Evolutionary conservation across 805 yeast genomes (phyloP), one percentile per base, ranked within the genome.

Genomic region (Candida sanyiensis): DNA sequence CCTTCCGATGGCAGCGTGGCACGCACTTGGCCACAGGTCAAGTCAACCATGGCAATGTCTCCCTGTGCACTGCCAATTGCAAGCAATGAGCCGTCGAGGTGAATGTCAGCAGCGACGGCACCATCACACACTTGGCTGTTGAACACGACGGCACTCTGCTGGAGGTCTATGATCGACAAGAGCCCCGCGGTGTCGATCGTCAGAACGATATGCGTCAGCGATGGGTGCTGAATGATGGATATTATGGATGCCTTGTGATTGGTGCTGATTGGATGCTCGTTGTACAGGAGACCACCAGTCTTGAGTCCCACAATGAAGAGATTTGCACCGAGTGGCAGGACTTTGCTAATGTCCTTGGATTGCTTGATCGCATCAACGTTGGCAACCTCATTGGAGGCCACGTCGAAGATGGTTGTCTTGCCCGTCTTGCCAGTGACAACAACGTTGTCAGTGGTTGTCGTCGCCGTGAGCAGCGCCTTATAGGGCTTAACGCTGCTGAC

Each of bases 31-130:
- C 69, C 66, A 18, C 52, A 52, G 15, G 63, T 54, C 16, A 69
- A 32, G 36, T 63, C 65, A 37, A 55, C 55, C 5, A 70, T 50
- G 4, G 38, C 39, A 1, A 70, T 60, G 7, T 56, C 47, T 5
- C 61, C 62, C 4, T 52, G 38, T 4, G 25, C 30, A 3, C 48
- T 48, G 5, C 69, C 68, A 17, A 62, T 44, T 0, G 65, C 71
- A 1, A 68, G 40, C n/a, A 72, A 51, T 1, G 66, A 69, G 20
- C 77, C 77, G 51, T 72, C 77, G 5, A 62, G 62, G 45, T 71
- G 77, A n/a, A 72, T 29, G 35, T 44, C 45, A 24, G 48, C 38
- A 37, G 43, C 4, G 25, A 39, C 13, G 43, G 45, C 35, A 20
- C 19, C 35, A 3, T 29, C 13, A 13, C 35, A 23, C 10, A 42